Evolutionary conservation across 176 grass and related monocot genomes (phyloP).

Genomic region (Oryza officinalis): DNA sequence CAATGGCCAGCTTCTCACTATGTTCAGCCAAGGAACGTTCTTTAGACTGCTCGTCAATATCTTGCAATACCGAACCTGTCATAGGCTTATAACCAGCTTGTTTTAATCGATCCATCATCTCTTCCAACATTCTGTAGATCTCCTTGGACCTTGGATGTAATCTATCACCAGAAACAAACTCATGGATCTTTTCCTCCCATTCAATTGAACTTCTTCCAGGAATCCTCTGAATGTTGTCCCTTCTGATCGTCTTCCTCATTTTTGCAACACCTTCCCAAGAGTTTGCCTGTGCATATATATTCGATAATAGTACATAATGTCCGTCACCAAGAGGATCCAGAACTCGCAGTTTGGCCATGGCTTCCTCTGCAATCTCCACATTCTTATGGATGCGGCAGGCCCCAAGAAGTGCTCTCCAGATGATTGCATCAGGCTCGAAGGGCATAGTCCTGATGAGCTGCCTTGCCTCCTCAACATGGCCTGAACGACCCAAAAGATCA

Average conservation of each 20-base stretch:
- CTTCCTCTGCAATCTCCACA: conserved; percentile 63
- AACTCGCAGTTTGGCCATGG: conserved; percentile 48
- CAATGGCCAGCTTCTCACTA: conserved; percentile 73
- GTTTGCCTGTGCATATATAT: conserved; percentile 73
- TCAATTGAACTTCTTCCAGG: conserved; percentile 76
- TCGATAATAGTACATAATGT: conserved; percentile 62
- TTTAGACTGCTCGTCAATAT: conserved; percentile 58
- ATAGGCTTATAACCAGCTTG: conserved; percentile 61
- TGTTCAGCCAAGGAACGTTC: conserved; percentile 57
- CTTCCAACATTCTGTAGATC: conserved; percentile 58
- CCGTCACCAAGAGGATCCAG: conserved; percentile 70
- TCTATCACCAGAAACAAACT: conserved; percentile 60
- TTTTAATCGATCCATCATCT: conserved; percentile 60
- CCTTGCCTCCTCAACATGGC: conserved; percentile 56
- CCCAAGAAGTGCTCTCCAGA: conserved; percentile 78
- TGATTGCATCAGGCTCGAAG: conserved; percentile 54
- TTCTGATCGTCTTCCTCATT: conserved; percentile 58
- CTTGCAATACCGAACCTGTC: conserved; percentile 66
- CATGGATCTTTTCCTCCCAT: conserved; percentile 40
- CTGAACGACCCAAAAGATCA: conserved; percentile 70
- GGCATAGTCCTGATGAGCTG: conserved; percentile 60
- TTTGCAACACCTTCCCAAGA: conserved; percentile 63
- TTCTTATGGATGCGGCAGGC: conserved; percentile 76
- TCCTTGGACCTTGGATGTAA: conserved; percentile 53
- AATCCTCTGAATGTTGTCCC: conserved; percentile 53